phyloP scores from a whole-genome alignment of 495 filamentous ascomycete genomes.

The Physcia stellaris region DNA sequence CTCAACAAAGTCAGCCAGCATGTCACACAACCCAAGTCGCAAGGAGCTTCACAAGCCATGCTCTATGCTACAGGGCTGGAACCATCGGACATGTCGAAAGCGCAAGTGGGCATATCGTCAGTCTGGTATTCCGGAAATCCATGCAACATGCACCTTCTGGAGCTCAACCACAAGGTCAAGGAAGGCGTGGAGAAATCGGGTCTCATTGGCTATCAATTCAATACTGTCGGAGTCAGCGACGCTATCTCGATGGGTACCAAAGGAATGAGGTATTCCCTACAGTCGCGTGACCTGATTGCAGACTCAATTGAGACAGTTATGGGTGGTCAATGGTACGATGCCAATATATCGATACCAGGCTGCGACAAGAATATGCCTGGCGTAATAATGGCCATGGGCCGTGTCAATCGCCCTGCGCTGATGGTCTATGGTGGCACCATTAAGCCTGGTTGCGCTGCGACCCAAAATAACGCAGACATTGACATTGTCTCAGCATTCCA shows the following conservation, averaged over 20 bases:
- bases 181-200: constrained; percentile 73
- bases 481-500: constrained; percentile 98
- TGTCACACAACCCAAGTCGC: constrained; percentile 92
- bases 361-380: constrained; percentile 99
- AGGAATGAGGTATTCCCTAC: constrained; percentile 90
- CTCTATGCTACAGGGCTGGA: constrained; percentile 84
- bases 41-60: constrained; percentile 98
- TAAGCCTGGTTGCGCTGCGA: constrained; percentile 69
- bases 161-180: constrained; percentile 68
- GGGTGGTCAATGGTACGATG: constrained; percentile 98
- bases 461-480: constrained; percentile 59
- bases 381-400: constrained; percentile 94
- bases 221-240: constrained; percentile 86
- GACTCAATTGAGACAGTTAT: constrained; percentile 98
- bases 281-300: constrained; percentile 90
- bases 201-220: constrained; percentile 83
- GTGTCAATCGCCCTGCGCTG: constrained; percentile 80
- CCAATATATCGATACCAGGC: constrained; percentile 94
- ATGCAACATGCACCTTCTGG: constrained; percentile 96
- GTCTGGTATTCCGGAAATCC: constrained; percentile 71
- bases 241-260: constrained; percentile 44
- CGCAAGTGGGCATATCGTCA: constrained; percentile 93
- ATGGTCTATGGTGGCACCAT: constrained; percentile 98
- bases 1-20: constrained; percentile 70
- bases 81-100: constrained; percentile 77